Base-by-base conservation (phyloP, 1,284 basidiomycete species). In the Trichosporon asahii region DNA sequence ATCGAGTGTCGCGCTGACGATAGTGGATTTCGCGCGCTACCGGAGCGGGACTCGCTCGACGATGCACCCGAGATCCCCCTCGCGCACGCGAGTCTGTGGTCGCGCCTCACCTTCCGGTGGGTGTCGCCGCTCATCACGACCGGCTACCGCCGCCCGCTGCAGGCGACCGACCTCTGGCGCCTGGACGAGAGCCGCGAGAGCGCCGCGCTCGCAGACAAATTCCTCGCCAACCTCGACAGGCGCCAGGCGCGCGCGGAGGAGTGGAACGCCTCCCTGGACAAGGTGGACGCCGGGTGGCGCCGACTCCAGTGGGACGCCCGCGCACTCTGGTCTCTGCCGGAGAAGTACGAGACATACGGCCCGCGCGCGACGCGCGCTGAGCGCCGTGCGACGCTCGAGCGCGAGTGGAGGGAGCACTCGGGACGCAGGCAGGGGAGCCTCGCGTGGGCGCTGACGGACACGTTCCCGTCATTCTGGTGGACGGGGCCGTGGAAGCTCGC, bases 391-490 rank as follows among this genome's bases (percentile, higher is more conserved):
- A 35, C 27, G 3, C 9, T 27, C 18, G 27, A n/a, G 65, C 15
- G 60, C n/a, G 60, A 68, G 6, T 69, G 60, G 74, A 85, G 67
- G 64, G 81, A 68, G 0, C 81, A 78, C 70, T 85, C 85, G 72
- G 29, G 29, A 15, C 9, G 15, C 21, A 29, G n/a, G 27, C 75
- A 85, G 29, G 83, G 89, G 0, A 90, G 89, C 72, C 81, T 91
- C 11, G 85, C 86, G 2, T 88, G 87, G 87, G 88, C 90, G 14
- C 79, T 94, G 65, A 91, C 91, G 77, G 91, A 93, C 74, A 87
- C 88, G 1, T 86, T 94, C 73, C 88, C 88, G 4, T 83, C 84
- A 40, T 91, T 93, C 81, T 93, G 91, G 91, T 83, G 85, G 29
- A 89, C 87, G 55, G 90, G 89, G 67, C 11, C 83, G 9, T 82